Evolutionary conservation across 179 eudicot genomes (phyloP).

Genomic region (Gypsophila paniculata): DNA sequence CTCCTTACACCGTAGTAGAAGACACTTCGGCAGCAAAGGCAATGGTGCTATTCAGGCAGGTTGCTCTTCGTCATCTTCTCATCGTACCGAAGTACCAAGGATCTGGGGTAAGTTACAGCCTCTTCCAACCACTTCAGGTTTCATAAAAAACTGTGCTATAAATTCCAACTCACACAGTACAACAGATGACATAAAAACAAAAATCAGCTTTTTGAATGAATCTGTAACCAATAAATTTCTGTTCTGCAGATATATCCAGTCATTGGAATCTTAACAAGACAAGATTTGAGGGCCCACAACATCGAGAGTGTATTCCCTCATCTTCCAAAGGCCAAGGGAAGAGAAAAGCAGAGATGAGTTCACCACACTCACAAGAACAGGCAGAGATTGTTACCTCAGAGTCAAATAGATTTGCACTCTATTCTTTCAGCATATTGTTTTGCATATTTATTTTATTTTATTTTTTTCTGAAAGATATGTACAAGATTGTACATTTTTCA

Average conservation of each 20-base stretch:
- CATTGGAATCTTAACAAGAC: conserved; percentile 84
- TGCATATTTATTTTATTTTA: too few relatives aligned
- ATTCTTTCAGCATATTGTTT: conserved; percentile 26
- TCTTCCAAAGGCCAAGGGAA: conserved; percentile 48
- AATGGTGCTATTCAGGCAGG: conserved; percentile 84
- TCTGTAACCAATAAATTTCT: conserved; percentile 13
- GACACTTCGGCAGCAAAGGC: conserved; percentile 91
- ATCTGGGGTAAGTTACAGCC: conserved; percentile 53
- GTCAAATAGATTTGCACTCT: conserved; percentile 18
- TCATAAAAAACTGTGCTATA: conserved; percentile 1
- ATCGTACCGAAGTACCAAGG: conserved; percentile 81
- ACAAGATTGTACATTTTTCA: conserved; percentile 26
- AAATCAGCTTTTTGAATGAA: not conserved
- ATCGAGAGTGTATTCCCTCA: conserved; percentile 79
- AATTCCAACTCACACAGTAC: not conserved
- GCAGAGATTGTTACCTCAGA: conserved; percentile 14
- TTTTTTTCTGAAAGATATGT: conserved; percentile 26
- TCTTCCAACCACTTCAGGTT: not conserved
- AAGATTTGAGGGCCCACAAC: conserved; percentile 89
- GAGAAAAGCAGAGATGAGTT: conserved; percentile 51
- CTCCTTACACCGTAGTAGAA: conserved; percentile 84
- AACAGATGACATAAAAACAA: not conserved
- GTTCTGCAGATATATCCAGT: conserved; percentile 68
- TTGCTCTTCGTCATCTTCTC: conserved; percentile 87
- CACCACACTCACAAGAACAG: conserved; percentile 13